A percentile compares a stretch with the other conserved stretches of the same genome.
These are phyloP conservation scores for Globomyces pollinis-pini DNA, from an alignment of 192 early-diverging fungal genomes.

Conservation along the genomic window DNA sequence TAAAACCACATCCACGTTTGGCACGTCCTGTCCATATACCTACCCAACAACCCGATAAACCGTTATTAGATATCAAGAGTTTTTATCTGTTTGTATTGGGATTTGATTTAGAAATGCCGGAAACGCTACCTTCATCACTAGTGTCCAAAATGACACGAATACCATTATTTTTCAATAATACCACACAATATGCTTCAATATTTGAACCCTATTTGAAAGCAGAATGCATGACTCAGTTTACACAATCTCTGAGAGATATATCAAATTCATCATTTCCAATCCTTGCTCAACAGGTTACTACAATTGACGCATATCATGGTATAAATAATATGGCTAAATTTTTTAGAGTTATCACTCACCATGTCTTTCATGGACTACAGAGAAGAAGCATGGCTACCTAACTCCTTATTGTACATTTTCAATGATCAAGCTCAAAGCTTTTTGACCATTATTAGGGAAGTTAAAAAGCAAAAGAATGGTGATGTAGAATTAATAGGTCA, in stretches of 20 bases:
- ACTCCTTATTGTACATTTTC: conserved; percentile 60
- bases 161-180: conserved; percentile 48
- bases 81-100: neutral
- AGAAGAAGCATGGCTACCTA: conserved; percentile 30
- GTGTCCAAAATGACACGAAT: conserved; percentile 33
- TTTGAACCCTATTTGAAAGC: conserved; percentile 80
- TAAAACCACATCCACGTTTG: neutral
- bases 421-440: neutral
- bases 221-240: conserved; percentile 80
- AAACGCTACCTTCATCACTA: too few relatives aligned
- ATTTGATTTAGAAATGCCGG: too few relatives aligned
- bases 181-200: conserved; percentile 48
- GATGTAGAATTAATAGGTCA: conserved; percentile 22
- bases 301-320: conserved; percentile 64
- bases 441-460: conserved; percentile 24
- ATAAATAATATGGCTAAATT: neutral
- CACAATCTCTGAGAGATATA: conserved; percentile 60
- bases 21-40: neutral
- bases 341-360: conserved; percentile 53
- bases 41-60: neutral
- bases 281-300: conserved; percentile 35
- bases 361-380: conserved; percentile 30
- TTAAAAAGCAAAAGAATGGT: conserved; percentile 35
- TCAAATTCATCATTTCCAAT: conserved; percentile 38
- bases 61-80: neutral